phyloP scores from a whole-genome alignment of 169 alveolate species.

The Plasmodium malariae region DNA sequence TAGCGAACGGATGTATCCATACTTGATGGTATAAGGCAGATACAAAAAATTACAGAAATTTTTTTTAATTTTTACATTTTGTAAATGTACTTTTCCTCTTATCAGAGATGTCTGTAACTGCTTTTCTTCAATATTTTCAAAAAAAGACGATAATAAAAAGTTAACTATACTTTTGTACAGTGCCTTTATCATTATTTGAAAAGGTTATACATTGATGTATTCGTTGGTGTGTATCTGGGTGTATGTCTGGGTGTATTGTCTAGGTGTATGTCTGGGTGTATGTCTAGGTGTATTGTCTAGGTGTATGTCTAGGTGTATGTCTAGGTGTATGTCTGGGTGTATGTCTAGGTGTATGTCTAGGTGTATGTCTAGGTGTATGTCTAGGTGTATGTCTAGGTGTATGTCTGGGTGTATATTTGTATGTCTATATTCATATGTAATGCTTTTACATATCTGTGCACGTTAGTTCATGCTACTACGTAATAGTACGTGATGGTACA shows the following conservation, averaged over 20 bases:
- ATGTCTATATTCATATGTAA: too few species aligned
- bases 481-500: too few species aligned
- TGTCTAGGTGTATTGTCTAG: too few species aligned
- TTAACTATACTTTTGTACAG: conserved; percentile 57
- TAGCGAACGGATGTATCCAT: conserved; percentile 70
- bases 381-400: too few species aligned
- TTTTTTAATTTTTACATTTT: conserved; percentile 56
- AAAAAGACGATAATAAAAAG: conserved; percentile 59
- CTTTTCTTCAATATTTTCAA: conserved; percentile 65
- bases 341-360: too few species aligned
- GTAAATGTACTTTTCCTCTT: conserved; percentile 61
- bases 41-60: conserved; percentile 32
- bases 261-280: too few species aligned
- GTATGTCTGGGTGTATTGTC: not conserved
- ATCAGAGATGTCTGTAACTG: conserved; percentile 61
- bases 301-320: too few species aligned
- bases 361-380: too few species aligned
- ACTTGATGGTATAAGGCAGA: conserved; percentile 50
- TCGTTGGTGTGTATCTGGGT: not conserved
- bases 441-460: too few species aligned
- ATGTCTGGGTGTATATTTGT: too few species aligned
- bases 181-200: conserved; percentile 56
- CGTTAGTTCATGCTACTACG: too few species aligned
- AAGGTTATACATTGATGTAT: not conserved
- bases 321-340: too few species aligned